Evolutionary conservation across 2,329 filamentous ascomycete genomes (phyloP).

Genomic region (Madurella fahalii): DNA sequence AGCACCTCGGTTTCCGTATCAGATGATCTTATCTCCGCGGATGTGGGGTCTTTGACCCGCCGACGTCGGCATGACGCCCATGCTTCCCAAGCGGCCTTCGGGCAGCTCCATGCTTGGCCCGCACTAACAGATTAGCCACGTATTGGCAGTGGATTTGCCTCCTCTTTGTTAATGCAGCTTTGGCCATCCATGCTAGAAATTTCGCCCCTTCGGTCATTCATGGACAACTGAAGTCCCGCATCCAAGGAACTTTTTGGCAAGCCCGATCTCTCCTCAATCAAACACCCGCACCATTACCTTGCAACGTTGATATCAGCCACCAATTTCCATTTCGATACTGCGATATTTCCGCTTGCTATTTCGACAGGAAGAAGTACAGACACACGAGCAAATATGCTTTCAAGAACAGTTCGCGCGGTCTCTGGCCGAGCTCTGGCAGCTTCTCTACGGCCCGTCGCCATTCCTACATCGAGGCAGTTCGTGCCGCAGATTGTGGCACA

Average conservation of each 20-base stretch:
- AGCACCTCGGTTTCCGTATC: slow-evolving; percentile 24
- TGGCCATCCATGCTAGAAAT: slow-evolving; percentile 17
- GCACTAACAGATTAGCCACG: slow-evolving; percentile 9
- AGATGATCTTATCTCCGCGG: slow-evolving; percentile 29
- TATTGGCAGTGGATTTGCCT: not conserved
- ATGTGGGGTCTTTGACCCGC: slow-evolving; percentile 3
- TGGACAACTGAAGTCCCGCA: slow-evolving; percentile 25
- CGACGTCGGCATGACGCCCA: slow-evolving; percentile 25
- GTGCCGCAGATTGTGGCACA: slow-evolving; percentile 38
- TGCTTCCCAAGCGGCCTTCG: slow-evolving; percentile 3
- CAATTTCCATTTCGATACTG: slow-evolving; percentile 1
- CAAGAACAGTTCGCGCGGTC: slow-evolving; percentile 42
- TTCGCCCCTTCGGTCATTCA: slow-evolving; percentile 26
- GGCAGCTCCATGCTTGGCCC: not conserved
- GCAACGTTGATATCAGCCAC: slow-evolving; percentile 9
- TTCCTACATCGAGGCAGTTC: slow-evolving; percentile 38
- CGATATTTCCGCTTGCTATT: not conserved
- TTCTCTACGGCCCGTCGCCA: slow-evolving; percentile 37
- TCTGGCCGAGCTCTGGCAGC: slow-evolving; percentile 42
- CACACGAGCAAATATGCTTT: slow-evolving; percentile 38
- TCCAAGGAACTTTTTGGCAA: slow-evolving; percentile 19
- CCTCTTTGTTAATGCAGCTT: slow-evolving; percentile 21
- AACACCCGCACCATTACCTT: not conserved
- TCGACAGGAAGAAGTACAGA: not conserved
- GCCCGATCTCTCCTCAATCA: slow-evolving; percentile 6